Conservation (phyloP, 2,329 filamentous ascomycete genomes). For the Hypoxylon sp. region DNA sequence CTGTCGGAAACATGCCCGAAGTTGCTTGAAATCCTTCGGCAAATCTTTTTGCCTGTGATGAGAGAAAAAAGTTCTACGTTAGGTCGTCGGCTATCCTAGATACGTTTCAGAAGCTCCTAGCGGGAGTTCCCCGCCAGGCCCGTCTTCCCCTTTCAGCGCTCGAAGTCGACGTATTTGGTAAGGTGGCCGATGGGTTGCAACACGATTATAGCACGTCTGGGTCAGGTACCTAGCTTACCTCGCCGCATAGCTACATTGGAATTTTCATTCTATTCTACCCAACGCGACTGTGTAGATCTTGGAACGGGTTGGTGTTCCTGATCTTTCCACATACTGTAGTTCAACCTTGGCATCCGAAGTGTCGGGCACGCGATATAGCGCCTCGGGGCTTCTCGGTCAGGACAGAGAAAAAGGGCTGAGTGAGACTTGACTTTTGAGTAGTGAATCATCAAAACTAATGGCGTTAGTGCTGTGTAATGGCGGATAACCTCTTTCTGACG, state of each 20-base stretch:
- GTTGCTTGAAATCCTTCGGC: constrained; percentile 28
- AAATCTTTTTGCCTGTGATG: constrained; percentile 20
- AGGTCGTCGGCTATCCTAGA: constrained; percentile 11
- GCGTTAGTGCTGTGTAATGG: constrained; percentile 5
- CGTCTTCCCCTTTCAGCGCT: constrained; percentile 27
- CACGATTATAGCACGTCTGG: constrained; percentile 3
- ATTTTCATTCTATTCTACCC: constrained; percentile 8
- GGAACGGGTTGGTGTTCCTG: constrained; percentile 28
- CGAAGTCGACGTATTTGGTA: constrained; percentile 23
- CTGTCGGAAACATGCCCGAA: constrained; percentile 23
- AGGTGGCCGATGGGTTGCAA: constrained; percentile 24
- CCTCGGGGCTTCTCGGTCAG: constrained; percentile 21
- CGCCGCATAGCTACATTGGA: constrained; percentile 24
- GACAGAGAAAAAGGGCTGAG: constrained; percentile 15
- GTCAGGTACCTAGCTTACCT: constrained; percentile 1
- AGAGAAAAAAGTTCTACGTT: constrained; percentile 15
- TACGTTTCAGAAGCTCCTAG: constrained; percentile 38
- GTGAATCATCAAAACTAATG: constrained; percentile 19
- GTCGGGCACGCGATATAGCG: constrained; percentile 36
- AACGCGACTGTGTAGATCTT: constrained; percentile 26
- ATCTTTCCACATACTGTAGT: constrained; percentile 35
- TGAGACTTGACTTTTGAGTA: constrained; percentile 19
- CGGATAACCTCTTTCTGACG: not conserved
- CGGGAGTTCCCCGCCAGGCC: constrained; percentile 26
- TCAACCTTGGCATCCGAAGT: constrained; percentile 32